Conservation (phyloP, 2,329 filamentous ascomycete species). For the Botrytis medusae region DNA sequence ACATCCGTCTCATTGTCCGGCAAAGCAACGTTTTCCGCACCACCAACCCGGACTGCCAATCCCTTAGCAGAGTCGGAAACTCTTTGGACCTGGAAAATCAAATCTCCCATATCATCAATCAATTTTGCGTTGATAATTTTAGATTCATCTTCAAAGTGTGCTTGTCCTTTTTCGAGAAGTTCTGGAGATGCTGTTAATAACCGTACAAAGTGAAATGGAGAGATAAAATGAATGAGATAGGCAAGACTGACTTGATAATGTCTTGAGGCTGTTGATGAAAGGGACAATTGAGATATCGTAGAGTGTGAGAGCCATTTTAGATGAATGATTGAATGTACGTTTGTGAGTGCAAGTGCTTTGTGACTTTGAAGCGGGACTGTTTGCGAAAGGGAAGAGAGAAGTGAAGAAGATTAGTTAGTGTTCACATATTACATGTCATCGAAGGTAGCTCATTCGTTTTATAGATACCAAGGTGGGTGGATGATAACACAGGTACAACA, state of each 20-base stretch:
- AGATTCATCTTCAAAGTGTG: constrained; percentile 17
- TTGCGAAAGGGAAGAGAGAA: neutral
- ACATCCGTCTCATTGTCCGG: constrained; percentile 16
- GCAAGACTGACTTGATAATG: constrained; percentile 10
- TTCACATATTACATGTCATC: neutral
- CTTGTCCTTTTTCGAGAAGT: constrained; percentile 2
- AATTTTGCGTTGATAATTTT: constrained; percentile 42
- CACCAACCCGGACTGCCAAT: constrained; percentile 43
- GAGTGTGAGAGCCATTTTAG: constrained; percentile 18
- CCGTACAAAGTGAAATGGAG: neutral
- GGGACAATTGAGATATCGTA: constrained; percentile 6
- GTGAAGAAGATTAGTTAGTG: neutral
- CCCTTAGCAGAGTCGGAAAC: constrained; percentile 46
- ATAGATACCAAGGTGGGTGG: neutral
- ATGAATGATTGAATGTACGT: neutral
- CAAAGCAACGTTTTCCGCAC: constrained; percentile 31
- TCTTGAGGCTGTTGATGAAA: constrained; percentile 13
- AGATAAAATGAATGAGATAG: neutral
- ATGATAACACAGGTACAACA: neutral
- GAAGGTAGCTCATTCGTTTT: neutral
- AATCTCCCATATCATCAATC: constrained; percentile 49
- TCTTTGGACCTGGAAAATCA: constrained; percentile 50
- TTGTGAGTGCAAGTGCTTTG: neutral
- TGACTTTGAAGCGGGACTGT: neutral
- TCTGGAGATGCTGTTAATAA: constrained; percentile 1